Base-by-base conservation (phyloP, 1,139 yeast species). In the Geotrichum cucujoidarum region DNA sequence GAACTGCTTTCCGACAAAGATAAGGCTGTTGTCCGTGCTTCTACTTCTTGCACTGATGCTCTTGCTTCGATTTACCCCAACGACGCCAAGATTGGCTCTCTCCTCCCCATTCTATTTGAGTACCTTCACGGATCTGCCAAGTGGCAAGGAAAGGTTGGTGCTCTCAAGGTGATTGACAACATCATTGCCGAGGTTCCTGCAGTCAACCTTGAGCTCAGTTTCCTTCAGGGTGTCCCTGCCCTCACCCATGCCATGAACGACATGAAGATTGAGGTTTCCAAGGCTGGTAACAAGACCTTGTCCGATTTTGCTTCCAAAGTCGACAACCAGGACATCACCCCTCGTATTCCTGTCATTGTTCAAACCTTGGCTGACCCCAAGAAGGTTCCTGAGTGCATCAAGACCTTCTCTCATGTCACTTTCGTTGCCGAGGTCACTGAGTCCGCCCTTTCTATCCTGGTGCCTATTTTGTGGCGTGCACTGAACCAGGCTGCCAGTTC, bases 371-470 rank as follows among this genome's bases (percentile, higher is more conserved):
- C 95, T 44, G 86, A 92, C 63, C 97, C 97, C 40, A 76, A 75
- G 57, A 85, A 84, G 64, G 95, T 90, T 45, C 85, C 96, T 50
- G 84, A 81, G 52, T 89, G 96, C 68, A 87, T 92, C 67, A 87
- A 85, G 68, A 80, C 90, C 45, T 76, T 92, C 55, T 84, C 96
- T 1, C 86, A 95, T 42, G 97, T 92, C 48, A 92, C 98, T 0
- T 92, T 92, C 67, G 98, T 92, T 45, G 96, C 98, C 43, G 98
- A 92, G 72, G 98, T 92, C 54, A 92, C 97, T 16, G 97, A 90
- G 70, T 95, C 97, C 7, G 94, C 95, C 6, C 75, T 92, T 57
- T 79, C 97, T 3, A 72, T 92, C 52, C 75, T 92, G 59, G 97
- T 88, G 36, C 98, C 98, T 45, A 90, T 90, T 58, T 77, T 92